phyloP scores from a whole-genome alignment of 1,284 basidiomycete species.

The Rhodotorula sp. region DNA sequence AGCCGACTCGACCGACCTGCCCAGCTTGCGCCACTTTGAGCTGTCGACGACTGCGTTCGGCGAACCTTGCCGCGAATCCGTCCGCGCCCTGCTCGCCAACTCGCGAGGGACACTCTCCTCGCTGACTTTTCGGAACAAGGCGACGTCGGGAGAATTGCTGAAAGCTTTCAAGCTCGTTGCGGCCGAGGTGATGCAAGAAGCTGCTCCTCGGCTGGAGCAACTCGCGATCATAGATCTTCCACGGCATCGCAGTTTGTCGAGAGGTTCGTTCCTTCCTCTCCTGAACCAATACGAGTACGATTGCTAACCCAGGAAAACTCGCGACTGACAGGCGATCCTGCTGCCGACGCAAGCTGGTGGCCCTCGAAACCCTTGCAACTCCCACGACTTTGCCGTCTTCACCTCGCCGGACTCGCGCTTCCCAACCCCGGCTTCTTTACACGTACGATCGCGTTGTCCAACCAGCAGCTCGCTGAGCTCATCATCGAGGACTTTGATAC shows the following conservation, averaged over 20 bases:
- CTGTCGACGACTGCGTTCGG: slow-evolving; percentile 33
- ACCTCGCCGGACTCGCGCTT: slow-evolving; percentile 24
- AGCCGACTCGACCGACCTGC: neutral
- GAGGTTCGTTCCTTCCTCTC: slow-evolving; percentile 1
- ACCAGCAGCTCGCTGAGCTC: slow-evolving; percentile 9
- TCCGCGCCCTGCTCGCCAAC: slow-evolving; percentile 17
- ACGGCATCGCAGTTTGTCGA: neutral
- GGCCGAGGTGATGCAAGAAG: neutral
- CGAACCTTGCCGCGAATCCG: neutral
- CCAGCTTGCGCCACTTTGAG: slow-evolving; percentile 20
- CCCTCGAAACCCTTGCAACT: slow-evolving; percentile 3
- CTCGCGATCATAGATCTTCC: slow-evolving; percentile 27
- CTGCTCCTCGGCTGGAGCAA: slow-evolving; percentile 5
- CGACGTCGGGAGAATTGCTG: neutral
- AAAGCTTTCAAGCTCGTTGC: slow-evolving; percentile 14
- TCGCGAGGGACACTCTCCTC: slow-evolving; percentile 14
- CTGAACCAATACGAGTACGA: too few species aligned
- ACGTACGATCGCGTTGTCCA: neutral
- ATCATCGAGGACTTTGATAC: slow-evolving; percentile 30
- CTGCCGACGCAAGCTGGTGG: slow-evolving; percentile 32
- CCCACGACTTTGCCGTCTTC: slow-evolving; percentile 5
- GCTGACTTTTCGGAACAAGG: slow-evolving; percentile 29
- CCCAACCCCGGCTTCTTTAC: neutral
- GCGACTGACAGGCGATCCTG: neutral
- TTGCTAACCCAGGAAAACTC: too few species aligned